Percentiles rank a stretch among this genome's conserved stretches.
These are phyloP conservation scores for Rhodosporidiobolus odoratus DNA, from an alignment of 768 basidiomycete species.

Conservation along the genomic window DNA sequence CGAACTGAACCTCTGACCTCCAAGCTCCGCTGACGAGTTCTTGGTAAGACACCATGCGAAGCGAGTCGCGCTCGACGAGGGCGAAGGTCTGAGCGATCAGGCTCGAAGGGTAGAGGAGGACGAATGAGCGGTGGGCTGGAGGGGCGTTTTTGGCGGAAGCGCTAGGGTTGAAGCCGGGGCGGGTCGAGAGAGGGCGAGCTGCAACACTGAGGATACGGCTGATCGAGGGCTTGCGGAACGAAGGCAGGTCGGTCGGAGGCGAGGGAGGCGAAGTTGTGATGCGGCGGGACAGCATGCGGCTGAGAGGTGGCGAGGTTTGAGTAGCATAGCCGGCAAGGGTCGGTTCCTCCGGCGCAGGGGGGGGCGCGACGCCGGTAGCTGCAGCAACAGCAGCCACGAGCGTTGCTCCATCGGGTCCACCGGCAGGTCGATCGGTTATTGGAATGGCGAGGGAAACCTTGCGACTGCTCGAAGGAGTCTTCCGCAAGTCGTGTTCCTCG, in stretches of 20 bases:
- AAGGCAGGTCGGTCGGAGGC: not conserved
- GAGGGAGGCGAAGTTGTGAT: not conserved
- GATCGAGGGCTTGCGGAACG: slow-evolving; percentile 6
- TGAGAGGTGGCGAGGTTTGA: not conserved
- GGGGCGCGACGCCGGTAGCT: too few species aligned
- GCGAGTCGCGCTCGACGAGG: slow-evolving; percentile 82
- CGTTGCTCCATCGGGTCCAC: not conserved
- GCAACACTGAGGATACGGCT: not conserved
- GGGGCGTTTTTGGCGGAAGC: slow-evolving; percentile 34
- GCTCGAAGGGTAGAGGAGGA: slow-evolving; percentile 60
- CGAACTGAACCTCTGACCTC: not conserved
- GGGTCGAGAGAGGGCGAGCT: not conserved
- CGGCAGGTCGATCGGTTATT: too few species aligned
- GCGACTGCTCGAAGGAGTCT: too few species aligned
- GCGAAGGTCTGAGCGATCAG: slow-evolving; percentile 69
- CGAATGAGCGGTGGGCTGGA: slow-evolving; percentile 64
- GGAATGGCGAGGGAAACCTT: too few species aligned
- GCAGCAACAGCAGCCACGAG: too few species aligned
- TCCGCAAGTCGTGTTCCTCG: not conserved
- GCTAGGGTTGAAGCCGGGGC: not conserved
- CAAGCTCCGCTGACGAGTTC: slow-evolving; percentile 58
- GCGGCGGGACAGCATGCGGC: not conserved
- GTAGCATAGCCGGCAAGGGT: not conserved
- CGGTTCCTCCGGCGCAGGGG: not conserved
- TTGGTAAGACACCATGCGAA: slow-evolving; percentile 77